These are phyloP conservation scores for Cucumis sativus DNA, from an alignment of 306 rosid species.

Conservation along the genomic window DNA sequence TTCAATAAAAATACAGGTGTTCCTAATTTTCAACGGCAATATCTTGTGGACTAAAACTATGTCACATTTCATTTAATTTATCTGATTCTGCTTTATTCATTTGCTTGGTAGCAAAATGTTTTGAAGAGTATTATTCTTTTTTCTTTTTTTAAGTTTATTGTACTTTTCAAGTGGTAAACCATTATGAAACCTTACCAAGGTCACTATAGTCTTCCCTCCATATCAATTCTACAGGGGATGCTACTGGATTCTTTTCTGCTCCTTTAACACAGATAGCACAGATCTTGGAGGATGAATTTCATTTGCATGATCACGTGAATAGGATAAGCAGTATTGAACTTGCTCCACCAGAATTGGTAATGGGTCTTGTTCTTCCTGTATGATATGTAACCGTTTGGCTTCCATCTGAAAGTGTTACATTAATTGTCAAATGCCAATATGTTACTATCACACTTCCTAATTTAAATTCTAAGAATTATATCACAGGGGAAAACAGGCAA, in stretches of 20 bases:
- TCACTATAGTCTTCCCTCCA: not conserved
- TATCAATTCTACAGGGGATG: conserved; percentile 40
- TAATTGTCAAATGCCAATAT: not conserved
- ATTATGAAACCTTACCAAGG: not conserved
- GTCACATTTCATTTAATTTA: not conserved
- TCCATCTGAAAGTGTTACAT: not conserved
- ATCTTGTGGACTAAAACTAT: not conserved
- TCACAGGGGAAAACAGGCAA: conserved; percentile 25
- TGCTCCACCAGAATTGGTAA: conserved; percentile 16
- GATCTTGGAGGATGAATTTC: conserved; percentile 32
- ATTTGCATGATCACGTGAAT: conserved; percentile 20
- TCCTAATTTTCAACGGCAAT: not conserved
- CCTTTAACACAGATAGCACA: conserved; percentile 55
- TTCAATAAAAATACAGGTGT: not conserved
- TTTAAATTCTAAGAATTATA: conserved; percentile 9
- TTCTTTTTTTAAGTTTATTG: not conserved
- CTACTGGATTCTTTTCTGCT: conserved; percentile 69
- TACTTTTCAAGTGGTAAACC: not conserved
- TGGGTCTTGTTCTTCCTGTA: not conserved
- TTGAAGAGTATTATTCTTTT: not conserved
- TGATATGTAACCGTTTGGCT: not conserved
- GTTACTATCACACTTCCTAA: not conserved
- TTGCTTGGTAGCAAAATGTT: not conserved
- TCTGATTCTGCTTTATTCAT: not conserved
- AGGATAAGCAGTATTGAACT: conserved; percentile 55